Evolutionary conservation across 148 eudicot species (phyloP).

Genomic region (Rhododendron simsii): DNA sequence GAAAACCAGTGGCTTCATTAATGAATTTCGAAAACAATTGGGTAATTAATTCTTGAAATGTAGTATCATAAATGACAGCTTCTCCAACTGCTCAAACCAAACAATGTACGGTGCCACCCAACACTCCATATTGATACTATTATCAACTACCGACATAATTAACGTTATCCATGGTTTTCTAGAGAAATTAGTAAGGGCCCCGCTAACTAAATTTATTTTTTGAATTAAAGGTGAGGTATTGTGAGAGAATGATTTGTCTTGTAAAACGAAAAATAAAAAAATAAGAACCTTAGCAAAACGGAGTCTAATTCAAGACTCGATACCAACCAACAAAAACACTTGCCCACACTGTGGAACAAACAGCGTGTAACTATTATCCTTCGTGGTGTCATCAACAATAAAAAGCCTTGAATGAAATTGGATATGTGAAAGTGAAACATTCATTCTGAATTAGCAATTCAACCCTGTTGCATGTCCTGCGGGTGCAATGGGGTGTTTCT

Average conservation of each 20-base stretch:
- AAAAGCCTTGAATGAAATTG: too few species aligned
- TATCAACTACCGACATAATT: neutral
- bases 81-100: neutral
- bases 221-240: too few species aligned
- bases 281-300: too few species aligned
- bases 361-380: neutral
- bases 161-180: neutral
- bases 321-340: neutral
- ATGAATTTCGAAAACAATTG: neutral
- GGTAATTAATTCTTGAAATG: neutral
- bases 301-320: neutral
- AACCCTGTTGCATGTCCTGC: too few species aligned
- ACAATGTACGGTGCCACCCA: neutral
- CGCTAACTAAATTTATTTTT: too few species aligned
- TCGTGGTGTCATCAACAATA: too few species aligned
- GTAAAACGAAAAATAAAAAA: too few species aligned
- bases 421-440: too few species aligned
- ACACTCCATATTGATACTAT: neutral
- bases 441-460: too few species aligned
- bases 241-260: too few species aligned
- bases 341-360: neutral
- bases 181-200: neutral
- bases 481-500: too few species aligned
- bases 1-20: neutral
- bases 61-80: neutral